Evolutionary conservation across 2,329 filamentous ascomycete genomes (phyloP).

Genomic region (Diplodia seriata): DNA sequence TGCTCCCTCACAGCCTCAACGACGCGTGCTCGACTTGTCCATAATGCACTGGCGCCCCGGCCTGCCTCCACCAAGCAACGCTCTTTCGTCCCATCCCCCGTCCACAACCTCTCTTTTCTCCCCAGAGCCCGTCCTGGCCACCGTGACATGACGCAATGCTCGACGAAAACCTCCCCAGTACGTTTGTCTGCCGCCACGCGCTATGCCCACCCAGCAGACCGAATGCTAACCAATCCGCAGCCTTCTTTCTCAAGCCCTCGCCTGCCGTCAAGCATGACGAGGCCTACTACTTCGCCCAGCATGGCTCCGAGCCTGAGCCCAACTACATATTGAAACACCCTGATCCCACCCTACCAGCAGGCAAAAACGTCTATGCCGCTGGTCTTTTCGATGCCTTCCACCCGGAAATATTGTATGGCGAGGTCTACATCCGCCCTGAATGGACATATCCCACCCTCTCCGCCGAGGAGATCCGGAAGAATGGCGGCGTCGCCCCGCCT

Average conservation of each 20-base stretch:
- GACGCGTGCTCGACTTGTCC: slow-evolving; percentile 14
- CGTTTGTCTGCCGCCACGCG: slow-evolving; percentile 28
- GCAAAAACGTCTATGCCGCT: slow-evolving; percentile 84
- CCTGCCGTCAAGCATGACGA: slow-evolving; percentile 60
- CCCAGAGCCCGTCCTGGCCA: background rate
- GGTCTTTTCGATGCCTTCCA: slow-evolving; percentile 84
- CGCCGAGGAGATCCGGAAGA: slow-evolving; percentile 75
- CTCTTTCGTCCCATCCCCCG: slow-evolving; percentile 13
- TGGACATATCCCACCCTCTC: slow-evolving; percentile 86
- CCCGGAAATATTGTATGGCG: slow-evolving; percentile 82
- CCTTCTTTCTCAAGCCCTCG: slow-evolving; percentile 66
- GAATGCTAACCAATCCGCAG: slow-evolving; percentile 50
- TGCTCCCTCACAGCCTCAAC: slow-evolving; percentile 28
- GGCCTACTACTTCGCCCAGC: slow-evolving; percentile 66
- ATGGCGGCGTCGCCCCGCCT: slow-evolving; percentile 69
- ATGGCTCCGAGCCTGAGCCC: slow-evolving; percentile 80
- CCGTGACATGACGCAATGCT: slow-evolving; percentile 65
- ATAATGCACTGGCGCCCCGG: slow-evolving; percentile 3
- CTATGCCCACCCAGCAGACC: slow-evolving; percentile 56
- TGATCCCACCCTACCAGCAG: slow-evolving; percentile 71
- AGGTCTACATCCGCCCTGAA: slow-evolving; percentile 82
- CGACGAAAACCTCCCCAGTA: slow-evolving; percentile 89
- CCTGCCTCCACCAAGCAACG: background rate
- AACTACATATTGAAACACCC: slow-evolving; percentile 81
- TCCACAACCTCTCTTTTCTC: background rate